These are phyloP conservation scores for Breynia disticha DNA, from an alignment of 441 rosid genomes.

Conservation along the genomic window DNA sequence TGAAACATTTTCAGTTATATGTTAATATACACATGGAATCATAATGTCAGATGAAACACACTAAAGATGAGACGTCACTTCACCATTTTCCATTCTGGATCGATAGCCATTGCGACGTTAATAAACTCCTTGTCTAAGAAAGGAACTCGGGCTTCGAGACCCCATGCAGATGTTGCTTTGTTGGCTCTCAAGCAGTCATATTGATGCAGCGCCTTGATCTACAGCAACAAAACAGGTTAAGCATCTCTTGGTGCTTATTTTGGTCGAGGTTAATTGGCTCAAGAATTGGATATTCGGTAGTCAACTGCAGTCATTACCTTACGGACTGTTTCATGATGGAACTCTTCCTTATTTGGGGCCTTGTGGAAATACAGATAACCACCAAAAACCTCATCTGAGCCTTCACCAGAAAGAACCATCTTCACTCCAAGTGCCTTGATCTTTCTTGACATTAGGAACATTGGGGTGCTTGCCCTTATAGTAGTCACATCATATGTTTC, in stretches of 20 bases:
- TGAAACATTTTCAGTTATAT: constrained; percentile 10
- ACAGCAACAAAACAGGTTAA: constrained; percentile 6
- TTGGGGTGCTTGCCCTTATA: constrained; percentile 78
- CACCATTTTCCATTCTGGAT: constrained; percentile 82
- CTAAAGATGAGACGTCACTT: neutral
- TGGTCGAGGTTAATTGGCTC: too few relatives aligned
- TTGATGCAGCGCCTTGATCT: constrained; percentile 84
- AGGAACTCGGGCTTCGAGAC: constrained; percentile 81
- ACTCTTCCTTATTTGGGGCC: constrained; percentile 81
- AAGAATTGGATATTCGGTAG: too few relatives aligned
- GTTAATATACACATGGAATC: too few relatives aligned
- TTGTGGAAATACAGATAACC: constrained; percentile 91
- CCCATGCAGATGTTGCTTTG: constrained; percentile 91
- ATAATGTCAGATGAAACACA: too few relatives aligned
- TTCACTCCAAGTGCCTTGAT: constrained; percentile 86
- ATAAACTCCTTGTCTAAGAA: constrained; percentile 81
- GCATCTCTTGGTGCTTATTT: too few relatives aligned
- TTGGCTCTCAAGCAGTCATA: constrained; percentile 86
- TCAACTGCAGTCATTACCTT: constrained; percentile 33
- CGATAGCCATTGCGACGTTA: constrained; percentile 63
- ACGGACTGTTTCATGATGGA: constrained; percentile 74
- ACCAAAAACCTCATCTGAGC: constrained; percentile 82
- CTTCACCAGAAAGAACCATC: constrained; percentile 95
- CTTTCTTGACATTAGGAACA: constrained; percentile 85
- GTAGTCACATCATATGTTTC: constrained; percentile 87